These are phyloP conservation scores for Triticum timopheevii DNA, from an alignment of 176 grass and related monocot genomes.

Conservation along the genomic window DNA sequence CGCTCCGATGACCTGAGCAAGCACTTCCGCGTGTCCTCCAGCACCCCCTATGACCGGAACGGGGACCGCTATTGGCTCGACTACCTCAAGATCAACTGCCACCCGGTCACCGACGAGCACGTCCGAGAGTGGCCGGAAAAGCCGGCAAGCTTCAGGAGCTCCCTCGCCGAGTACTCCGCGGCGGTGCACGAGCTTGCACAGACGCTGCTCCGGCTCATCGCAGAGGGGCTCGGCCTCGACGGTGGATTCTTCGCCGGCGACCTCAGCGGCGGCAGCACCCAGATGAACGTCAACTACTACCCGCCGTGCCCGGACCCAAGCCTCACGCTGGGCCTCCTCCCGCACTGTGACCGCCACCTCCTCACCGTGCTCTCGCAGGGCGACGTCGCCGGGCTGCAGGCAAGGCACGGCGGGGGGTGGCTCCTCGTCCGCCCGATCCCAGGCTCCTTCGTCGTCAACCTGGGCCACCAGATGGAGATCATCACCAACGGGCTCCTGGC, in stretches of 20 bases:
- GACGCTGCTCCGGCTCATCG: slow-evolving; percentile 21
- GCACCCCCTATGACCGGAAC: slow-evolving; percentile 44
- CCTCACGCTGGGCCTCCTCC: not conserved
- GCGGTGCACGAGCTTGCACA: slow-evolving; percentile 33
- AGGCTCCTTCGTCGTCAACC: slow-evolving; percentile 36
- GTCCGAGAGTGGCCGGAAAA: not conserved
- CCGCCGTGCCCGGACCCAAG: slow-evolving; percentile 31
- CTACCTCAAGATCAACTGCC: slow-evolving; percentile 40
- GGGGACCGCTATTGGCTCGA: slow-evolving; percentile 54
- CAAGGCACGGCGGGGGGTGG: slow-evolving; percentile 31
- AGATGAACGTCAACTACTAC: slow-evolving; percentile 45
- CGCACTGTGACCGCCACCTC: slow-evolving; percentile 4
- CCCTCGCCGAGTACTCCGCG: slow-evolving; percentile 33
- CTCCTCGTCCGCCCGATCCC: slow-evolving; percentile 22
- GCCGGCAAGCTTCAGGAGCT: slow-evolving; percentile 31
- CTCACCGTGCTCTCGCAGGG: slow-evolving; percentile 41
- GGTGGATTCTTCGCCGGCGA: not conserved
- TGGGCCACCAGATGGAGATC: slow-evolving; percentile 56
- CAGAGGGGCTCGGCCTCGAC: slow-evolving; percentile 24
- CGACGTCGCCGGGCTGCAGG: slow-evolving; percentile 38
- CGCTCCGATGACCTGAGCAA: not conserved
- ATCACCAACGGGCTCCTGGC: slow-evolving; percentile 51
- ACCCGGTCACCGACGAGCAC: slow-evolving; percentile 22
- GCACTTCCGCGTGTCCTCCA: slow-evolving; percentile 1
- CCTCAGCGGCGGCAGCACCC: not conserved